Conservation (phyloP, 371 early-diverging fungal species). For the Chytridium lagenaria region DNA sequence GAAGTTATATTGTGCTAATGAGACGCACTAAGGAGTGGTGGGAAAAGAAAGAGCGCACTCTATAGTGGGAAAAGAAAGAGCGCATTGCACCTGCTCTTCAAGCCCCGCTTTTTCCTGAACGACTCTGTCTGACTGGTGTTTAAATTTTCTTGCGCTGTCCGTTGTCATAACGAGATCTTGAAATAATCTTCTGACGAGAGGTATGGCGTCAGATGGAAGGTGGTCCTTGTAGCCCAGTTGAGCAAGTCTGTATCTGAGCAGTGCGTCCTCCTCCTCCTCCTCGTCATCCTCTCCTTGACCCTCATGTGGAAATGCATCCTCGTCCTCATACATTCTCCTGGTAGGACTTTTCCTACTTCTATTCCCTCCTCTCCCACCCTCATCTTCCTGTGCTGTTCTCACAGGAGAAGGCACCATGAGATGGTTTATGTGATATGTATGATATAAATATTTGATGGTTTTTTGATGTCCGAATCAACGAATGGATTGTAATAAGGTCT, state of each 20-base stretch:
- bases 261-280: constrained; percentile 6
- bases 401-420: too few relatives aligned
- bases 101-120: constrained; percentile 31
- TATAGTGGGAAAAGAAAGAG: constrained; percentile 17
- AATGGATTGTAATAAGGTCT: too few relatives aligned
- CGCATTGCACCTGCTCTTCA: constrained; percentile 43
- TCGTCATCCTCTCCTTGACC: not conserved
- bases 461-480: too few relatives aligned
- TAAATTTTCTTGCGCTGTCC: constrained; percentile 46
- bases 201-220: constrained; percentile 35
- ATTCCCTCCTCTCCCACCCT: too few relatives aligned
- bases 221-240: constrained; percentile 50
- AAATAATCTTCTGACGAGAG: constrained; percentile 46
- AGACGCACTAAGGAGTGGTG: too few relatives aligned
- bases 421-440: too few relatives aligned
- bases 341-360: not conserved
- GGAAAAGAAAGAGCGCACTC: too few relatives aligned
- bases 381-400: too few relatives aligned
- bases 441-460: too few relatives aligned
- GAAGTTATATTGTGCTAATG: too few relatives aligned
- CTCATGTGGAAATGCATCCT: not conserved
- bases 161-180: constrained; percentile 56
- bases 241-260: constrained; percentile 49
- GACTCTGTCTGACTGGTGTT: constrained; percentile 35
- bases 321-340: not conserved